phyloP scores from a whole-genome alignment of 768 basidiomycete species.

The Grammothele lineata region DNA sequence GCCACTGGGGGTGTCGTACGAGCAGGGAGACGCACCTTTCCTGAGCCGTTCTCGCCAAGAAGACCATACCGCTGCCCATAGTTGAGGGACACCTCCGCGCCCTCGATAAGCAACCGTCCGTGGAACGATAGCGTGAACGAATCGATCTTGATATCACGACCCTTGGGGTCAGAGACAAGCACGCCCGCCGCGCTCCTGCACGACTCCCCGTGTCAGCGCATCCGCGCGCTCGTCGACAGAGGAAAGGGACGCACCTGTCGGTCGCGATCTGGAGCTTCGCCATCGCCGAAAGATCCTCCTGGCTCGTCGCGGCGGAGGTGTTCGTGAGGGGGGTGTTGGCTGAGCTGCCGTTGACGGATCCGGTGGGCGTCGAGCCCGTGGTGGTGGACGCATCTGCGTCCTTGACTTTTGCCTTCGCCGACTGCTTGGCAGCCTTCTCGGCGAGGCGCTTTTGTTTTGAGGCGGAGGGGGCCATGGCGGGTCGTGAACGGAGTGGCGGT shows the following conservation, averaged over 20 bases:
- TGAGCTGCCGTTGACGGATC: constrained; percentile 58
- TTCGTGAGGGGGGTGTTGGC: constrained; percentile 80
- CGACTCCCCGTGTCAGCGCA: neutral
- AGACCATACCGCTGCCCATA: constrained; percentile 94
- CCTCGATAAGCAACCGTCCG: constrained; percentile 76
- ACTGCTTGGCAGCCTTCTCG: constrained; percentile 86
- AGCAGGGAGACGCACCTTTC: constrained; percentile 70
- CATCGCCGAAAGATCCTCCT: constrained; percentile 82
- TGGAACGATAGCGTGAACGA: constrained; percentile 96
- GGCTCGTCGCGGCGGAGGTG: constrained; percentile 71
- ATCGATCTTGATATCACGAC: constrained; percentile 97
- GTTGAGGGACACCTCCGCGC: constrained; percentile 73
- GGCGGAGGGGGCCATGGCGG: constrained; percentile 54
- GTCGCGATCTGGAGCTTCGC: constrained; percentile 86
- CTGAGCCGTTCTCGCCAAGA: constrained; percentile 96
- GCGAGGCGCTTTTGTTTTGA: constrained; percentile 93
- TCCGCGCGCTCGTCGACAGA: neutral
- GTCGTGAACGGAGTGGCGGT: too few relatives aligned
- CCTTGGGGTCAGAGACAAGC: constrained; percentile 86
- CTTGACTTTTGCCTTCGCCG: constrained; percentile 46
- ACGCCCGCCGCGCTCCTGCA: constrained; percentile 86
- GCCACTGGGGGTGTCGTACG: too few relatives aligned
- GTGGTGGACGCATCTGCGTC: constrained; percentile 37
- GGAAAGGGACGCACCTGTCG: constrained; percentile 58
- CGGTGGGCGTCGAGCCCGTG: constrained; percentile 57